Conservation (phyloP, 2,329 filamentous ascomycete genomes). For the Colletotrichum eleusines region DNA sequence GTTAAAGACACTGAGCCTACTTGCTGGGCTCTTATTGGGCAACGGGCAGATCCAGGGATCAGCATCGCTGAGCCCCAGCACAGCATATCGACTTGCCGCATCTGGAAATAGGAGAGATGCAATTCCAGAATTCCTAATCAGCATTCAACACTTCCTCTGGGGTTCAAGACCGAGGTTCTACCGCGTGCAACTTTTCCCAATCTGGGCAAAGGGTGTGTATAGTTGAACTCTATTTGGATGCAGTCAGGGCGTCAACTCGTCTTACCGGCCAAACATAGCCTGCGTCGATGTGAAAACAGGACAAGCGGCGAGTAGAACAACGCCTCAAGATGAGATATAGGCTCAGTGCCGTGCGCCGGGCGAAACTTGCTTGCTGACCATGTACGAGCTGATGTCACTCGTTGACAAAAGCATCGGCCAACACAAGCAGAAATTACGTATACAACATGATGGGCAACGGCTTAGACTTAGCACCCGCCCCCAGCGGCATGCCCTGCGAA, state of each 20-base stretch:
- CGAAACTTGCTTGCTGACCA: background rate
- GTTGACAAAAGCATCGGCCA: background rate
- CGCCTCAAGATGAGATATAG: background rate
- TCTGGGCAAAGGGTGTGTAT: background rate
- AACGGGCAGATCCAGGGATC: background rate
- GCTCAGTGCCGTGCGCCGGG: too few species aligned
- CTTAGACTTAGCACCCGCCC: background rate
- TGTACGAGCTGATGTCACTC: constrained; percentile 7
- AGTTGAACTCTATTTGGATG: too few species aligned
- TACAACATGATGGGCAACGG: background rate
- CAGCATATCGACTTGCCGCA: background rate
- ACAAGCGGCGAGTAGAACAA: background rate
- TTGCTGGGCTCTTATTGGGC: background rate
- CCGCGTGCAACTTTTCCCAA: background rate
- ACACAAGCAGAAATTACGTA: constrained; percentile 1
- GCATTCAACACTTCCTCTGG: background rate
- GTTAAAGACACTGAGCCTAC: background rate
- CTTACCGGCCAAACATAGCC: background rate
- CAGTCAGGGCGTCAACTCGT: too few species aligned
- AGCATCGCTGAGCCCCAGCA: background rate
- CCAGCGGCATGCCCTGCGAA: constrained; percentile 12
- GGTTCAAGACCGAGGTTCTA: background rate
- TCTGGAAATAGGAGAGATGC: background rate
- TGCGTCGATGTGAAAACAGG: background rate
- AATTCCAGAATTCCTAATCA: background rate